These are phyloP conservation scores for Ogataea pilisensis DNA, from an alignment of 805 yeast genomes.

Conservation along the genomic window DNA sequence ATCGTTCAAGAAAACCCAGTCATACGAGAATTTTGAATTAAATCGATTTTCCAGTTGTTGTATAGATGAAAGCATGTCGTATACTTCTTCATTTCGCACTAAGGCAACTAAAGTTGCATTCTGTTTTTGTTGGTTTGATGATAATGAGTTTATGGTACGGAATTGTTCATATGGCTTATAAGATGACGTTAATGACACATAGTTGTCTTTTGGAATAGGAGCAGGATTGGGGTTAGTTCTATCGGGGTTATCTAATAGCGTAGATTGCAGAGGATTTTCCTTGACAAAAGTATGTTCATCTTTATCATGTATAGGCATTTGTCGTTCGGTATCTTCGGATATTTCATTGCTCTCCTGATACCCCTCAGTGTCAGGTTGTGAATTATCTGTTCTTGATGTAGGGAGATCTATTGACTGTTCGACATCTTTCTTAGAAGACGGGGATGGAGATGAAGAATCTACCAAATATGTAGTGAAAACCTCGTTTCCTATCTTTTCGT, in stretches of 20 bases:
- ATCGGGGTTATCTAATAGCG: slow-evolving; percentile 18
- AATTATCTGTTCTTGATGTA: no score
- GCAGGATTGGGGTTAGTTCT: slow-evolving; percentile 18
- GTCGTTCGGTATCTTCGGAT: neutral
- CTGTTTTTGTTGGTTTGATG: slow-evolving; percentile 19
- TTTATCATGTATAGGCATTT: no score
- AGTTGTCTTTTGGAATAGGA: slow-evolving; percentile 20
- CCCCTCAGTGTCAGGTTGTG: neutral
- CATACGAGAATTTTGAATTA: slow-evolving; percentile 36
- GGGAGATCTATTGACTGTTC: no score
- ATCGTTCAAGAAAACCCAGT: slow-evolving; percentile 48
- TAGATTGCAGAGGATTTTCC: slow-evolving; percentile 7
- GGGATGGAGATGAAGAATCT: no score
- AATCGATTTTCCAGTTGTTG: slow-evolving; percentile 38
- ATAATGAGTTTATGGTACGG: slow-evolving; percentile 14
- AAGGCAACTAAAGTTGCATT: slow-evolving; percentile 60
- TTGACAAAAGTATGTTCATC: no score
- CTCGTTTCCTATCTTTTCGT: no score
- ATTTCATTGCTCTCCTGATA: neutral
- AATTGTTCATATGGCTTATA: slow-evolving; percentile 24
- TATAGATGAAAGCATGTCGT: slow-evolving; percentile 37
- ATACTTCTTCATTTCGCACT: slow-evolving; percentile 40
- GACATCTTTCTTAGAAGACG: no score
- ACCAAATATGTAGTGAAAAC: no score
- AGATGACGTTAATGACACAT: slow-evolving; percentile 17